A percentile compares a stretch with the other conserved stretches of the same genome.
phyloP scores from a whole-genome alignment of 1,284 basidiomycete genomes.

The Xanthoconium separans region DNA sequence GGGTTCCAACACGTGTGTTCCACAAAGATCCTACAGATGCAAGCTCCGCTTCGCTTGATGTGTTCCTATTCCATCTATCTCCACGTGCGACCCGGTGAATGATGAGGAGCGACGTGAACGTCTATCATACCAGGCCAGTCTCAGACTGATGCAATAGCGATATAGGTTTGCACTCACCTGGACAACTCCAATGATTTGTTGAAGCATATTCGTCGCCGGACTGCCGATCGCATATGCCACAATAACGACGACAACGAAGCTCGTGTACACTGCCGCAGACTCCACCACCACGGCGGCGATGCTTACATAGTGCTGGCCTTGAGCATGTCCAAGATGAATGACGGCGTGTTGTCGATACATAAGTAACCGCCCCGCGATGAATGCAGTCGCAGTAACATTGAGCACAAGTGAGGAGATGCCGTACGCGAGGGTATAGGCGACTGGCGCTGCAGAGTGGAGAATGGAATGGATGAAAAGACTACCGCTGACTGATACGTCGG shows the following conservation, averaged over 20 bases:
- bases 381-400: slow-evolving; percentile 12
- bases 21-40: background rate
- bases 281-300: slow-evolving; percentile 8
- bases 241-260: slow-evolving; percentile 9
- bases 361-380: slow-evolving; percentile 15
- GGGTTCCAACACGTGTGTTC: background rate
- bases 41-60: background rate
- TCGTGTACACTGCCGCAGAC: slow-evolving; percentile 15
- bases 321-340: slow-evolving; percentile 5
- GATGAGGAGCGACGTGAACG: slow-evolving; percentile 15
- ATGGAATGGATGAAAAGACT: slow-evolving; percentile 4
- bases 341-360: slow-evolving; percentile 5
- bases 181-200: slow-evolving; percentile 5
- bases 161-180: slow-evolving; percentile 8
- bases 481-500: slow-evolving; percentile 1
- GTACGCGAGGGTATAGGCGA: slow-evolving; percentile 1
- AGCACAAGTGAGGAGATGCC: slow-evolving; percentile 8
- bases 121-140: background rate
- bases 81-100: slow-evolving; percentile 16
- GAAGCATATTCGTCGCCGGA: slow-evolving; percentile 4
- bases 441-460: background rate
- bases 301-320: slow-evolving; percentile 9
- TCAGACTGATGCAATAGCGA: background rate
- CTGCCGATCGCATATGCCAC: slow-evolving; percentile 2
- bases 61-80: slow-evolving; percentile 4